These are phyloP conservation scores for Candida nitratophila DNA, from an alignment of 805 yeast genomes.

Conservation along the genomic window DNA sequence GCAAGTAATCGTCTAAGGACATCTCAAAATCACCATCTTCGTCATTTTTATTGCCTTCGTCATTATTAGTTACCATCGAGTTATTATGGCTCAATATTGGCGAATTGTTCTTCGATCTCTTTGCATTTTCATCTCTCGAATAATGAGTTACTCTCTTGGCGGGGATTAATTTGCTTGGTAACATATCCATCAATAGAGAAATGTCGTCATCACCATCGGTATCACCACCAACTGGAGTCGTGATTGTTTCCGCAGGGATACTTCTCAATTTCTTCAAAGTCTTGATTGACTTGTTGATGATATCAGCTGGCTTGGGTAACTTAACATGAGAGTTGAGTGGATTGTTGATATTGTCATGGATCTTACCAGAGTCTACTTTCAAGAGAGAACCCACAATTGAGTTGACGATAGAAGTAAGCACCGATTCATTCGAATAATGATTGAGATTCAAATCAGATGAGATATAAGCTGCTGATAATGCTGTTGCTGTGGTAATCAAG, in stretches of 20 bases:
- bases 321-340: neutral
- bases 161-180: neutral
- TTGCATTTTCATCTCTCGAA: neutral
- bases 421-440: neutral
- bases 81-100: neutral
- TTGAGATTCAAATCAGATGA: neutral
- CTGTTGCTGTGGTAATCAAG: neutral
- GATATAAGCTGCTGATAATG: neutral
- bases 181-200: neutral
- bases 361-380: neutral
- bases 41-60: neutral
- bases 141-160: neutral
- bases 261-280: neutral
- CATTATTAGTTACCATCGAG: neutral
- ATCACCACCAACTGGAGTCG: neutral
- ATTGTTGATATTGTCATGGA: neutral
- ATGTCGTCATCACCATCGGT: neutral
- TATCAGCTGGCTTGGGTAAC: neutral
- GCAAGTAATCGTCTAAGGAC: constrained; percentile 1
- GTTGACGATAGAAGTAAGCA: neutral
- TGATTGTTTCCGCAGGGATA: neutral
- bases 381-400: neutral
- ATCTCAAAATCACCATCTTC: neutral
- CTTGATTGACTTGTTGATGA: neutral
- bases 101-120: neutral